A percentile compares a stretch with the other conserved stretches of the same genome.
Evolutionary conservation across 163 green algal species (phyloP).

Genomic region (Trebouxia gelatinosa): DNA sequence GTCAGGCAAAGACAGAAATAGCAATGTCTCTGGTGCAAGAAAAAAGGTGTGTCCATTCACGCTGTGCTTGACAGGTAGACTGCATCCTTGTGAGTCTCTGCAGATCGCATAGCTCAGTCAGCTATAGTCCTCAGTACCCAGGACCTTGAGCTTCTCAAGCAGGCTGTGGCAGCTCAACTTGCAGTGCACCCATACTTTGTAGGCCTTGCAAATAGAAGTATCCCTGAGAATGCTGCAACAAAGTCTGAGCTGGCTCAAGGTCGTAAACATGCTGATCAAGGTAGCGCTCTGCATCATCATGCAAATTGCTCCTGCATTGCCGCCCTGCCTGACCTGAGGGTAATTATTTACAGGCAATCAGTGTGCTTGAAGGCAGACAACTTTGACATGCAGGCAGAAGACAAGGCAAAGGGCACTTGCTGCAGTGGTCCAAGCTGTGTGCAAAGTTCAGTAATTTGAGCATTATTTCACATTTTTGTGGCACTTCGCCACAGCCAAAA

Average conservation of each 20-base stretch:
- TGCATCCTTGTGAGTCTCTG: neutral
- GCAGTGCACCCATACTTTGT: conserved; percentile 10
- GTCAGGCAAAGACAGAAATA: conserved; percentile 12
- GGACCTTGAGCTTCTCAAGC: neutral
- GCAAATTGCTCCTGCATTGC: conserved; percentile 8
- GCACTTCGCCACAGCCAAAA: neutral
- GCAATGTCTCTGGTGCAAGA: conserved; percentile 14
- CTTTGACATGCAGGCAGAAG: conserved; percentile 7
- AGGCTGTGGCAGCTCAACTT: neutral
- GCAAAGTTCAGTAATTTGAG: conserved; percentile 2
- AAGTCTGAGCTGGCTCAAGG: conserved; percentile 1
- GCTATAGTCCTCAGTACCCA: neutral
- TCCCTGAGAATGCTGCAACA: conserved; percentile 5
- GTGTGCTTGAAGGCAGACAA: neutral
- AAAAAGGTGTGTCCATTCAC: conserved; percentile 7
- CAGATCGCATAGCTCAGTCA: neutral
- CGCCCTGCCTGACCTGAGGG: conserved; percentile 9
- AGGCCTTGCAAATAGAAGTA: conserved; percentile 13
- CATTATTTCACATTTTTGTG: neutral
- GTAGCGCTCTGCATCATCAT: conserved; percentile 7
- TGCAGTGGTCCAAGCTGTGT: conserved; percentile 7
- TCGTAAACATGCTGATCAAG: conserved; percentile 1
- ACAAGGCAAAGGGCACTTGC: conserved; percentile 16
- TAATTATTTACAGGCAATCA: too few relatives aligned
- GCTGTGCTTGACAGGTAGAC: conserved; percentile 14